Evolutionary conservation across 1,139 yeast species (phyloP), one percentile per base, ranked within the genome.

Genomic region (Geotrichum australiense): DNA sequence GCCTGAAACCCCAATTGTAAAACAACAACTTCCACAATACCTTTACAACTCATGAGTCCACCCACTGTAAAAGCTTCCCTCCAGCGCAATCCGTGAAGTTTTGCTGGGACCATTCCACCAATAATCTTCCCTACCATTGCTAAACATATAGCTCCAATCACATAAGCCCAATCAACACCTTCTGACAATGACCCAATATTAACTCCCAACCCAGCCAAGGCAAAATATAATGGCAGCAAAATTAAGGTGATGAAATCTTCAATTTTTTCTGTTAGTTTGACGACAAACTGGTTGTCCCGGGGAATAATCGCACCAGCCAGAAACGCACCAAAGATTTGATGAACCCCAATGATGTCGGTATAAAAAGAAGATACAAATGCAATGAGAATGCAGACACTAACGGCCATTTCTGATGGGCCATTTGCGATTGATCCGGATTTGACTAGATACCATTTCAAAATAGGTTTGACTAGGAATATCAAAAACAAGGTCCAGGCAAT

Each of bases 1-100:
- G 91, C 81, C 49, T 74, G 76, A 46, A 81, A 68, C 42, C 94
- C 94, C 35, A 80, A 77, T 37, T 76, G 78, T 49, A 83, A 68
- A 19, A 82, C 93, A 37, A 83, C 89, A 55, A 83, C 49, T 35
- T 54, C 57, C 24, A 81, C 89, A 50, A 81, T 80, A 62, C 94
- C 94, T 59, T 83, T 83, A 69, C 94, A 83, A 8, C 89, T 80
- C 91, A 83, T 82, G 52, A 83, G 69, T n/a, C 80, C 73, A 42
- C 93, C 93, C 26, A 81, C 89, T 1, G 87, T 71, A 26, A 78
- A 59, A 2, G 86, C 74, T 57, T 82, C 91, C 54, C 86, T 71
- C 80, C 82, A 78, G 38, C 69, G 67, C 39, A 82, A 63, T 2
- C 81, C 82, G 56, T 72, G 72, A 29, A 75, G 51, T 51, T 70